phyloP scores from a whole-genome alignment of 495 filamentous ascomycete species.

The Penicillium robsamsonii region DNA sequence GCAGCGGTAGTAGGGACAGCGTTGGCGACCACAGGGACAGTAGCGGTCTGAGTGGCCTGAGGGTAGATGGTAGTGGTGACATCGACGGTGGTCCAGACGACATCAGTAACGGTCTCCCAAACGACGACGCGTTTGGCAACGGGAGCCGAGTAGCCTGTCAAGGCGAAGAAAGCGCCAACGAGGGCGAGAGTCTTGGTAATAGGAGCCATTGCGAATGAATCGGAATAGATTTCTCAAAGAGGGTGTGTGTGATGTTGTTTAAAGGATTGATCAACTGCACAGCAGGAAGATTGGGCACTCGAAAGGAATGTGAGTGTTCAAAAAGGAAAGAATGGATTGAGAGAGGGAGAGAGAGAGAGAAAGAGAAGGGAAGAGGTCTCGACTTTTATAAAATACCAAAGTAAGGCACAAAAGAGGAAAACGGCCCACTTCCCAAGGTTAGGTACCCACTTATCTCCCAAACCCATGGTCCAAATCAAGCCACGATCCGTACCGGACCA shows the following conservation, averaged over 20 bases:
- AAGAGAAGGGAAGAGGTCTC: conserved; percentile 6
- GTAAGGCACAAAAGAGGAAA: neutral
- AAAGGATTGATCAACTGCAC: conserved; percentile 38
- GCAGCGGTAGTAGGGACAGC: conserved; percentile 15
- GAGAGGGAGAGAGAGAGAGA: conserved; percentile 11
- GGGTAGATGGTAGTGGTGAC: conserved; percentile 44
- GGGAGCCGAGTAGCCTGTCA: conserved; percentile 36
- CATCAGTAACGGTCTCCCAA: conserved; percentile 34
- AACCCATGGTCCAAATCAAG: conserved; percentile 7
- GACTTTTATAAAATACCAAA: conserved; percentile 7
- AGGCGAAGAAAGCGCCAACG: conserved; percentile 40
- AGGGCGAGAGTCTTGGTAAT: conserved; percentile 45
- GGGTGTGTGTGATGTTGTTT: conserved; percentile 8
- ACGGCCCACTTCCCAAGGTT: neutral
- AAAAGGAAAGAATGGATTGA: conserved; percentile 17
- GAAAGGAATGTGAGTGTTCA: conserved; percentile 27
- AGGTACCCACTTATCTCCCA: neutral
- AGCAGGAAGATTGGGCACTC: conserved; percentile 36
- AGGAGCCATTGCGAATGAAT: conserved; percentile 38
- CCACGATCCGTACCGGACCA: conserved; percentile 1
- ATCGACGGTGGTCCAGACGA: conserved; percentile 44
- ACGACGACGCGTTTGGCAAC: conserved; percentile 40
- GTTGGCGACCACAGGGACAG: conserved; percentile 16
- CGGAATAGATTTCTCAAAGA: conserved; percentile 12
- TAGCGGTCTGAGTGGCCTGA: conserved; percentile 19